phyloP scores from a whole-genome alignment of 345 rosid species.

The Triadica sebifera region DNA sequence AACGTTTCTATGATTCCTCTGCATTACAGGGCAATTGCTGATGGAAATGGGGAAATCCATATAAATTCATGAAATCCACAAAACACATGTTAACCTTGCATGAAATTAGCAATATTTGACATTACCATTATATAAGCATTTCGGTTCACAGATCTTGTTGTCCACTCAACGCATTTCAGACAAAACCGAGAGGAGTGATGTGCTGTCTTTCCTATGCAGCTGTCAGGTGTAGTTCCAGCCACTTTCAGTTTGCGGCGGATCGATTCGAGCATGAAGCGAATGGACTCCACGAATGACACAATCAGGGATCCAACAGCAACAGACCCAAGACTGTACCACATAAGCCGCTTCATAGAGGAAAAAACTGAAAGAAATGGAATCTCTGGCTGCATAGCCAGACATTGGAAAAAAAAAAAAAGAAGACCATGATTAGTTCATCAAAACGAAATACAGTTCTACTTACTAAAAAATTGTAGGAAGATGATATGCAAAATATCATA shows the following conservation, averaged over 20 bases:
- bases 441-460: not conserved
- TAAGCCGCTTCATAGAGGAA: slow-evolving; percentile 87
- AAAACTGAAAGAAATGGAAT: slow-evolving; percentile 95
- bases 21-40: not conserved
- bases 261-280: slow-evolving; percentile 87
- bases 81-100: not conserved
- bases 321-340: slow-evolving; percentile 85
- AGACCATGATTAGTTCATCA: slow-evolving; percentile 3
- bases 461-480: not conserved
- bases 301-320: slow-evolving; percentile 90
- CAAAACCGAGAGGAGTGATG: slow-evolving; percentile 61
- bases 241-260: slow-evolving; percentile 75
- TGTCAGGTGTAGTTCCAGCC: slow-evolving; percentile 47
- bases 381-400: slow-evolving; percentile 60
- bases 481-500: not conserved
- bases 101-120: not conserved
- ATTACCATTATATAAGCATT: slow-evolving; percentile 97
- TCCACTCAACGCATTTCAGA: slow-evolving; percentile 69
- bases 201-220: slow-evolving; percentile 54
- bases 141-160: slow-evolving; percentile 80
- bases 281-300: slow-evolving; percentile 85
- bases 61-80: not conserved
- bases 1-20: not conserved
- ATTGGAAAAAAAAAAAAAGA: not conserved
- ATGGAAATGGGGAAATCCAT: not conserved